Evolutionary conservation across 371 early-diverging fungal species (phyloP), one percentile per base, ranked within the genome.

Genomic region (Mucor indicus): DNA sequence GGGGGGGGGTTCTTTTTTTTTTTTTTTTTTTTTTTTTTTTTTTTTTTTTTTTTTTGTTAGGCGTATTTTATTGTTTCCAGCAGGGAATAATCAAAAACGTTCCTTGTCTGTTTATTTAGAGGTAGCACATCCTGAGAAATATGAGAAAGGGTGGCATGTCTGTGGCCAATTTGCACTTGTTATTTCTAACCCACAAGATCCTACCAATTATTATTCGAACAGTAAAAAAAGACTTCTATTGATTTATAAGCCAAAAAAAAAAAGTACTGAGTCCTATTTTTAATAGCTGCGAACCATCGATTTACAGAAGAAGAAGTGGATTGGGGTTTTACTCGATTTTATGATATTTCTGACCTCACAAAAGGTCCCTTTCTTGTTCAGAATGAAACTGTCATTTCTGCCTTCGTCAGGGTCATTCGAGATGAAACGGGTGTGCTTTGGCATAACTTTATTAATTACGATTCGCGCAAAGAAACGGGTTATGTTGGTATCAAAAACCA

Each of bases 401-500:
- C 88, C 0, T 85, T 81, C 54, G 74, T 98, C 25, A 82, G 91
- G 30, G 80, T 90, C 22, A 71, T 92, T 45, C 75, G 89, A 45
- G 98, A 96, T 60, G 85, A 86, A 24, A 91, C 90, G 20, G 97
- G 97, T 20, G 88, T 90, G 2, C 74, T 98, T 38, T 98, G 97
- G 97, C 45, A 58, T 23, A 48, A 45, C 22, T 58, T 52, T 35
- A 13, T 25, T 33, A 88, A 87, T 56, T 94, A 87, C 57, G 91
- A 92, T 64, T 92, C 96, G 21, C 89, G 89, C 63, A 80, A 84
- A 43, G 81, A 83, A 62, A 96, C 97, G 9, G 98, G 98, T 9
- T 91, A 79, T 64, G 91, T 96, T 19, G 99, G 99, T 0, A 70
- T 99, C 50, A 86, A 86, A 45, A 99, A 99, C 69, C 96, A 98